A percentile compares a stretch with the other conserved stretches of the same genome.
Conservation (phyloP, 495 filamentous ascomycete species). For the Hypoxylon subgilvum region DNA sequence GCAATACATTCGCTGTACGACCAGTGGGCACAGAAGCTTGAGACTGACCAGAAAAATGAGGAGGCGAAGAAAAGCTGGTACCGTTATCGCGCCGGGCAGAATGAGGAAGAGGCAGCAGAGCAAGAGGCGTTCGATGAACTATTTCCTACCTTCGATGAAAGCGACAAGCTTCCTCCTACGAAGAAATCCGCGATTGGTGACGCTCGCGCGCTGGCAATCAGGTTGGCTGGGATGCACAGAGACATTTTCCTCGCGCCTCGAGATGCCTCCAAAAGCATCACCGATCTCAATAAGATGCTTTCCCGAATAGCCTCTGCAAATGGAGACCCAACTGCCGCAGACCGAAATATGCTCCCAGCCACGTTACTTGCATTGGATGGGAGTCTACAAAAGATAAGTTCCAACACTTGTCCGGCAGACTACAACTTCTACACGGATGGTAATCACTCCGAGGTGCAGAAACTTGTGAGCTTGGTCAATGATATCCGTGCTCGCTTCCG, state of each 20-base stretch:
- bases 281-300: conserved; percentile 45
- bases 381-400: conserved; percentile 59
- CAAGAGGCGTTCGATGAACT: conserved; percentile 76
- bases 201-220: conserved; percentile 53
- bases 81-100: conserved; percentile 74
- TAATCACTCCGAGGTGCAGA: conserved; percentile 75
- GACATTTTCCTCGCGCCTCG: conserved; percentile 54
- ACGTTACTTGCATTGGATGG: conserved; percentile 68
- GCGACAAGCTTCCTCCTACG: conserved; percentile 39
- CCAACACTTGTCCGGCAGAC: conserved; percentile 38
- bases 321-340: conserved; percentile 38
- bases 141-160: conserved; percentile 77
- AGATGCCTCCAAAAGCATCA: conserved; percentile 46
- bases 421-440: conserved; percentile 91
- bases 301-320: conserved; percentile 44
- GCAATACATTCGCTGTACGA: conserved; percentile 74
- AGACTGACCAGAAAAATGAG: conserved; percentile 72
- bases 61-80: conserved; percentile 77
- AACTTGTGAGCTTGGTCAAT: conserved; percentile 68
- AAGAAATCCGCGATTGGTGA: conserved; percentile 23
- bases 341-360: conserved; percentile 65
- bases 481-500: conserved; percentile 71
- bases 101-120: conserved; percentile 76
- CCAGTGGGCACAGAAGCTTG: conserved; percentile 76
- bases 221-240: conserved; percentile 53